These are phyloP conservation scores for Catharanthus roseus DNA, from an alignment of 257 asterid species.

Conservation along the genomic window DNA sequence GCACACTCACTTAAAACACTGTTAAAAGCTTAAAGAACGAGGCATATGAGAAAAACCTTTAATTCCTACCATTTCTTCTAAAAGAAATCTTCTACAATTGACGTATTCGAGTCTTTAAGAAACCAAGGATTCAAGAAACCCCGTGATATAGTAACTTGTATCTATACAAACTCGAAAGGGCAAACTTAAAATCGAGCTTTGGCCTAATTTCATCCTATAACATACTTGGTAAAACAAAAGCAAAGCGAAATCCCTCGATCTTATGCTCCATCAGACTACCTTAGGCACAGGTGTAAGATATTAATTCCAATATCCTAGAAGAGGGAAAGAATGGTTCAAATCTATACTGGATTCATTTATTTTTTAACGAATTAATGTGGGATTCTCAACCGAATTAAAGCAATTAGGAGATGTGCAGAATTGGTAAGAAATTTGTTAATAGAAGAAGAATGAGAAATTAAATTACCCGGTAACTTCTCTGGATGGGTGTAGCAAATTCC, in stretches of 20 bases:
- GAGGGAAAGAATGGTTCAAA: too few relatives aligned
- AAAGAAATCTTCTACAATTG: neutral
- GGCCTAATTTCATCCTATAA: too few relatives aligned
- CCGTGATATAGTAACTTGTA: neutral
- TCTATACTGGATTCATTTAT: too few relatives aligned
- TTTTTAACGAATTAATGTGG: too few relatives aligned
- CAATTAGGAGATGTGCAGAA: too few relatives aligned
- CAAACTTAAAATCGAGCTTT: neutral
- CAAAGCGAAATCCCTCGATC: too few relatives aligned
- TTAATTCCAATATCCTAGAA: too few relatives aligned
- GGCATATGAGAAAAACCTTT: neutral
- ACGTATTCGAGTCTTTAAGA: neutral
- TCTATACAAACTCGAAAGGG: neutral
- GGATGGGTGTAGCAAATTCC: conserved; percentile 57
- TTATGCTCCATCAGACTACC: too few relatives aligned
- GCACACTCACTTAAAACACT: conserved; percentile 5
- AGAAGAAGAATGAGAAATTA: too few relatives aligned
- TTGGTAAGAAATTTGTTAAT: too few relatives aligned
- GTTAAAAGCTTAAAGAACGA: neutral
- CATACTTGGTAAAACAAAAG: too few relatives aligned
- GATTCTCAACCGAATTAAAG: too few relatives aligned
- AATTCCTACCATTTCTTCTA: neutral
- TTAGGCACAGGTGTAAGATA: neutral
- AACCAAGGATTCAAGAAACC: conserved; percentile 4
- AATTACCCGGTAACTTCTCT: conserved; percentile 43